Base-by-base conservation (phyloP, 768 basidiomycete species). In the Psilocybe sp. region DNA sequence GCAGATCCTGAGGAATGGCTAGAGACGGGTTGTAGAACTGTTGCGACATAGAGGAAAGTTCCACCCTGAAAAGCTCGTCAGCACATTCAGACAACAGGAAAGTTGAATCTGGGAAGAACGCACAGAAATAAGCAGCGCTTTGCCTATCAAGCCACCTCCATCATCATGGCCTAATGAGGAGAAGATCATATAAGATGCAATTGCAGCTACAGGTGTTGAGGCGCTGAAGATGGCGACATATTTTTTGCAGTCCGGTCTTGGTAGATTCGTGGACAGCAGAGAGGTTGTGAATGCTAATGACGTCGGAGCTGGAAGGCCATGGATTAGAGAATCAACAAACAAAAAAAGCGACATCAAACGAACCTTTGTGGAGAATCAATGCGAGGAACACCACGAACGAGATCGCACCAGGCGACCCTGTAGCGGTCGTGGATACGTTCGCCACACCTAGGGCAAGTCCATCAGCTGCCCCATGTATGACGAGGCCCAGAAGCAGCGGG, bases 21-120 rank as follows among this genome's bases (percentile, higher is more conserved):
- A 31, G 86, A 84, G 31, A 86, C 77, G 2, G 88, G 81, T 60
- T 92, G 90, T n/a, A 93, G 73, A 36, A 92, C 86, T 1, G 93
- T 93, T 1, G 94, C 92, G 8, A 98, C 95, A 62, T 96, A 97
- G 35, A 98, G 74, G 69, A 97, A 97, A 3, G 92, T 93, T 8
- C 94, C 94, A 40, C 91, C 94, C 91, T 94, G 38, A 32, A 48
- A 32, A 31, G 31, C 44, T 18, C 20, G 19, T n/a, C 37, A 31
- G 40, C 33, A 45, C n/a, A 14, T 35, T n/a, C n/a, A 13, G 40
- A 15, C 39, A 39, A 44, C 19, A 50, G 28, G 47, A 35, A 5
- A 13, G 20, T 15, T 23, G 28, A 37, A 19, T 40, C 31, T 8
- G 20, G 16, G 14, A 40, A 35, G 15, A 39, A 71, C 85, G 60